Percentiles rank a stretch among this genome's conserved stretches.
Conservation (phyloP, 2,329 filamentous ascomycete species). For the Tolypocladium paradoxum region DNA sequence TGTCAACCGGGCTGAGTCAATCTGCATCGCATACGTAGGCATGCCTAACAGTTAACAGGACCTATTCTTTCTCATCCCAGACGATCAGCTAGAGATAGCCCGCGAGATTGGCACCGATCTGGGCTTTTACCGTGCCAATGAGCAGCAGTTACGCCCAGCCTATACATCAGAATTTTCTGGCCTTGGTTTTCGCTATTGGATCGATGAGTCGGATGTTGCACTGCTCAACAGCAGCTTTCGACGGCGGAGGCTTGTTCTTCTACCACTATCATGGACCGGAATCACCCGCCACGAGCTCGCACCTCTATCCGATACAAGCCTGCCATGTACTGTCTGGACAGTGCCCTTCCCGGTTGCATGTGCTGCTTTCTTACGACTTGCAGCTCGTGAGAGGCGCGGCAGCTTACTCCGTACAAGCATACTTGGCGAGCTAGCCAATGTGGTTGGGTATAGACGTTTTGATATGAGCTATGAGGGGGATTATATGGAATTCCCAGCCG, state of each 20-base stretch:
- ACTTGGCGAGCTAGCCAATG: neutral
- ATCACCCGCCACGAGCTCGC: neutral
- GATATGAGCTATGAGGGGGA: neutral
- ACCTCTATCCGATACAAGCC: neutral
- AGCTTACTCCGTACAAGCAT: neutral
- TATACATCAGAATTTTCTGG: neutral
- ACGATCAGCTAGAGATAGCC: neutral
- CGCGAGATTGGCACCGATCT: neutral
- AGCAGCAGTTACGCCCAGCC: neutral
- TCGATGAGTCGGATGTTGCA: neutral
- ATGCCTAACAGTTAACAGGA: neutral
- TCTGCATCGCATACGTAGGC: no score
- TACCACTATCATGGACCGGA: conserved; percentile 1
- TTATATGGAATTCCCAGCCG: neutral
- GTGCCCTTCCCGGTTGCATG: neutral
- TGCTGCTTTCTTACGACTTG: neutral
- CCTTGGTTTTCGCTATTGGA: neutral
- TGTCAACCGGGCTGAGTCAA: no score
- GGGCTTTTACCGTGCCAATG: neutral
- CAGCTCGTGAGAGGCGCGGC: neutral
- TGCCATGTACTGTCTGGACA: neutral
- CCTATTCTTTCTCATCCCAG: neutral
- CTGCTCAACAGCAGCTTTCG: neutral
- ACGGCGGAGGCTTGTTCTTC: neutral
- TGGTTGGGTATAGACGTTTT: neutral